These are phyloP conservation scores for Marsdenia floribunda DNA, from an alignment of 257 asterid species.

Conservation along the genomic window DNA sequence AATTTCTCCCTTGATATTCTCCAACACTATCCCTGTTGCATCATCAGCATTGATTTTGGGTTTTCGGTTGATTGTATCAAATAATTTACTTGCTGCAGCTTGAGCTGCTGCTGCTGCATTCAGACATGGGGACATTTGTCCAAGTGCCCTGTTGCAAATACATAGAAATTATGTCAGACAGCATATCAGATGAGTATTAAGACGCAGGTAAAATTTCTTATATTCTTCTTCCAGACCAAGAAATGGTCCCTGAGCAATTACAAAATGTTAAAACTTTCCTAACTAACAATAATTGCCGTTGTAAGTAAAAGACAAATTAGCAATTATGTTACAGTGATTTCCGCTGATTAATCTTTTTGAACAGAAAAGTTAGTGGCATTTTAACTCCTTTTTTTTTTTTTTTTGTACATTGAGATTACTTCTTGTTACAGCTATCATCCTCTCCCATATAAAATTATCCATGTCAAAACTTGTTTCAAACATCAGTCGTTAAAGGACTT, in stretches of 20 bases:
- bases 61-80: conserved; percentile 15
- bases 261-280: neutral
- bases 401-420: neutral
- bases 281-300: neutral
- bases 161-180: neutral
- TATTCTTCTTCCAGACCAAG: neutral
- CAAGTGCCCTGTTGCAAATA: conserved; percentile 20
- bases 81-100: conserved; percentile 23
- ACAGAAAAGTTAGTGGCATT: neutral
- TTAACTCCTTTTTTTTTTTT: too few relatives aligned
- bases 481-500: neutral
- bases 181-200: neutral
- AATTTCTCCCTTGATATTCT: conserved; percentile 28
- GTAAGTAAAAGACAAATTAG: neutral
- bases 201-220: neutral
- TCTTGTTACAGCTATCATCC: neutral
- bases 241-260: neutral
- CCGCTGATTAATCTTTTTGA: neutral
- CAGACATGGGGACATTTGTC: conserved; percentile 17
- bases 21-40: conserved; percentile 20
- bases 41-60: conserved; percentile 18
- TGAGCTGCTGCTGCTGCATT: conserved; percentile 21
- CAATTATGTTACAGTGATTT: neutral
- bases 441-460: neutral
- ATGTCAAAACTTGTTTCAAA: too few relatives aligned